Evolutionary conservation across 306 rosid species (phyloP).

Genomic region (Pterocarpus macrocarpus): DNA sequence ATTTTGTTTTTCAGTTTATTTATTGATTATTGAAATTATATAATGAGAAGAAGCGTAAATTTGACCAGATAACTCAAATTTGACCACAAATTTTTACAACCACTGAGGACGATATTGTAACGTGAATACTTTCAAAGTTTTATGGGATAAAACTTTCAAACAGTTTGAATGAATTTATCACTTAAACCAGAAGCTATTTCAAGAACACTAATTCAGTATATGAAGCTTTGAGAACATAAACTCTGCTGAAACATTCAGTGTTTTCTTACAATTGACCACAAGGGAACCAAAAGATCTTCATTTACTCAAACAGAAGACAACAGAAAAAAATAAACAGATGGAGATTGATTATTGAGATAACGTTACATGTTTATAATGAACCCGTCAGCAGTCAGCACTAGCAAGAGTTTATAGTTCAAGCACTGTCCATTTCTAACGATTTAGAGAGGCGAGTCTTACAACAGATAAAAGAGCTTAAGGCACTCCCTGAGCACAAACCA

Average conservation of each 20-base stretch:
- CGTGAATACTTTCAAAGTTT: not conserved
- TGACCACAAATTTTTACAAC: not conserved
- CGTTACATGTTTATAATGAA: slow-evolving; percentile 3
- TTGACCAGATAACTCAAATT: not conserved
- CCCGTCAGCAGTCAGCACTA: no score
- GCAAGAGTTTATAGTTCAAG: not conserved
- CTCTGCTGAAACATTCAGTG: not conserved
- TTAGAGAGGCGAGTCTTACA: not conserved
- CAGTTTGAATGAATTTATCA: not conserved
- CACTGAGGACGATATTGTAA: not conserved
- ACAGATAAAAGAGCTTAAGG: slow-evolving; percentile 28
- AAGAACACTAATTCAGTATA: not conserved
- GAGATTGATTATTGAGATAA: not conserved
- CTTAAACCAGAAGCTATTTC: not conserved
- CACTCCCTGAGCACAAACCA: slow-evolving; percentile 16
- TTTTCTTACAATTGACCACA: not conserved
- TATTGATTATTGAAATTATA: not conserved
- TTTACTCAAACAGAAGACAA: no score
- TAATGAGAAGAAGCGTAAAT: not conserved
- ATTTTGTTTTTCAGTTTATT: not conserved
- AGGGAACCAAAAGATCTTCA: no score
- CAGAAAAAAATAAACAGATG: no score
- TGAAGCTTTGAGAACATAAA: not conserved
- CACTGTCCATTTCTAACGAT: not conserved
- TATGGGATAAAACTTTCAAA: not conserved